These are phyloP conservation scores for Trebouxia sp. DNA, from an alignment of 139 green algal species.

Conservation along the genomic window DNA sequence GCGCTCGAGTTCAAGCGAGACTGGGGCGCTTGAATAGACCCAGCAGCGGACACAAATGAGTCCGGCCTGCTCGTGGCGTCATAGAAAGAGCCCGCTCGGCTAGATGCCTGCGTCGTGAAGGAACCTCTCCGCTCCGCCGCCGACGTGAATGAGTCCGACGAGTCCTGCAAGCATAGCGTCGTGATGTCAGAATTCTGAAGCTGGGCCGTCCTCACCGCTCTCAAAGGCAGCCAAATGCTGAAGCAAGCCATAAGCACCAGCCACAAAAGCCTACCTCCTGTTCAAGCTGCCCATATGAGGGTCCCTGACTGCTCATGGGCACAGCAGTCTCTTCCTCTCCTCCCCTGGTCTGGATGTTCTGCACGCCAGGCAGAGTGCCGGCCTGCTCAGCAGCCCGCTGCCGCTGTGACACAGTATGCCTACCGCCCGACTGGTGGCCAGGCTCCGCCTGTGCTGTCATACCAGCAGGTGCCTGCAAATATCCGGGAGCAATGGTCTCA, in stretches of 20 bases:
- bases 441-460: not conserved
- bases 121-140: not conserved
- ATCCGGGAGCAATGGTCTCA: too few species aligned
- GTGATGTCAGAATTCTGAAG: too few species aligned
- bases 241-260: too few species aligned
- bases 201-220: too few species aligned
- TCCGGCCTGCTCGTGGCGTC: not conserved
- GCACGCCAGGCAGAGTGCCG: not conserved
- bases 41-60: not conserved
- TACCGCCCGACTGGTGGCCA: not conserved
- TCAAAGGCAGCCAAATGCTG: not conserved
- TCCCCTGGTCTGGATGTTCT: constrained; percentile 2
- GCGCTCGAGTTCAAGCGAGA: not conserved
- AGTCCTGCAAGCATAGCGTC: not conserved
- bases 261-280: constrained; percentile 11
- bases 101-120: not conserved
- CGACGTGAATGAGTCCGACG: not conserved
- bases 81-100: not conserved
- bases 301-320: not conserved
- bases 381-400: constrained; percentile 1
- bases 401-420: not conserved
- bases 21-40: not conserved
- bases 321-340: not conserved
- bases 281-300: not conserved
- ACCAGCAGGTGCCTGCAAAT: not conserved